Percentiles rank a stretch among this genome's conserved stretches.
Conservation (phyloP, 73 alveolate species). For the Loxodes magnus region DNA sequence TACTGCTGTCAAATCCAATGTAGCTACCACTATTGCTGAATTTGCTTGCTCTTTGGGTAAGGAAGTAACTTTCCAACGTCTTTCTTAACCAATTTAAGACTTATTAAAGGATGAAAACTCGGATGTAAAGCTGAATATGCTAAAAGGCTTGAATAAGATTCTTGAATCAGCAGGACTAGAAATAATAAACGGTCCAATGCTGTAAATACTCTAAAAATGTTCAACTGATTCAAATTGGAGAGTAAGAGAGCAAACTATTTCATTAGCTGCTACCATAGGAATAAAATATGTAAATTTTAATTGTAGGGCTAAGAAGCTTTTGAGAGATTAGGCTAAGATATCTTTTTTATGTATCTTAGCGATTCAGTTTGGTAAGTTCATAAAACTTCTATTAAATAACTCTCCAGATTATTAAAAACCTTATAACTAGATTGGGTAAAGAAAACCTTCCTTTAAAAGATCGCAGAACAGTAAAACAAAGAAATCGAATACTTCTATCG, state of each 20-base stretch:
- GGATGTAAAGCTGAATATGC: constrained; percentile 83
- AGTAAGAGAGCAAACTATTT: constrained; percentile 81
- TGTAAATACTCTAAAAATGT: constrained; percentile 54
- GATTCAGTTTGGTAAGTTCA: constrained; percentile 91
- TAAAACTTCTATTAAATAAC: constrained; percentile 74
- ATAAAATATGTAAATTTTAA: no score
- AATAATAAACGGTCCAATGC: constrained; percentile 46
- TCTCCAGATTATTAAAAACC: constrained; percentile 48
- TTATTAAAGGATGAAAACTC: constrained; percentile 89
- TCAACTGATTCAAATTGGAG: constrained; percentile 92
- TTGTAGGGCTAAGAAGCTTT: constrained; percentile 45
- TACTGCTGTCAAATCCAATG: neutral
- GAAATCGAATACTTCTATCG: constrained; percentile 81
- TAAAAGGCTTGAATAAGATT: constrained; percentile 71
- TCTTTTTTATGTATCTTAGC: constrained; percentile 70
- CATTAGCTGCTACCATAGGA: constrained; percentile 43
- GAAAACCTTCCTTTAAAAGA: constrained; percentile 66
- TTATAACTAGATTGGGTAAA: constrained; percentile 81
- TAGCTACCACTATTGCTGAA: neutral
- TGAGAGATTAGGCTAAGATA: constrained; percentile 58
- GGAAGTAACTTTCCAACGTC: constrained; percentile 49
- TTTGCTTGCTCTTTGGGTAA: neutral
- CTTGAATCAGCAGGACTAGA: constrained; percentile 85
- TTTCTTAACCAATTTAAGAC: constrained; percentile 70
- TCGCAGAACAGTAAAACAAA: constrained; percentile 60